phyloP scores from a whole-genome alignment of 192 early-diverging fungal species.

The Entomortierella parvispora region DNA sequence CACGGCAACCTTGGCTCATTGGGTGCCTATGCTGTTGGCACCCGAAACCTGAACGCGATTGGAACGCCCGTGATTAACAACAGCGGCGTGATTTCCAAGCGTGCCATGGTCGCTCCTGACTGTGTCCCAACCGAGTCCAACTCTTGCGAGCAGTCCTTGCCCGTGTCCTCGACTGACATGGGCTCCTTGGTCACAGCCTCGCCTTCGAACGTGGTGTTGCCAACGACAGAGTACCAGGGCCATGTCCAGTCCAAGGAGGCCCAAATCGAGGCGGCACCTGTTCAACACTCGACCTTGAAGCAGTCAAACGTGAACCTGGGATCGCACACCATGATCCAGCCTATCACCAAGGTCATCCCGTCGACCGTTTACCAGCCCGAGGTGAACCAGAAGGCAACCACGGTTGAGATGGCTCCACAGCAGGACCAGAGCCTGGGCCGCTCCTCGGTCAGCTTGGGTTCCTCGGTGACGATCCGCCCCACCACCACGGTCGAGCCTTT shows the following conservation, averaged over 20 bases:
- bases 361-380: slow-evolving; percentile 29
- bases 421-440: slow-evolving; percentile 11
- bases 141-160: slow-evolving; percentile 10
- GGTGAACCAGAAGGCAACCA: slow-evolving; percentile 31
- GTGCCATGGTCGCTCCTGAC: background rate
- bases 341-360: slow-evolving; percentile 26
- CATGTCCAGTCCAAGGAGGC: slow-evolving; percentile 19
- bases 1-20: background rate
- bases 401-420: slow-evolving; percentile 9
- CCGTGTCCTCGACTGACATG: slow-evolving; percentile 13
- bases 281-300: slow-evolving; percentile 5
- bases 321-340: slow-evolving; percentile 25
- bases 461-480: slow-evolving; percentile 28
- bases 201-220: slow-evolving; percentile 15
- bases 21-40: background rate
- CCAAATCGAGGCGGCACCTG: slow-evolving; percentile 15
- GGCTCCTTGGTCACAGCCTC: slow-evolving; percentile 19
- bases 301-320: slow-evolving; percentile 20
- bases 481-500: slow-evolving; percentile 30
- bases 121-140: slow-evolving; percentile 18
- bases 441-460: slow-evolving; percentile 25
- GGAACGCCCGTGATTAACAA: background rate
- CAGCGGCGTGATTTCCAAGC: background rate
- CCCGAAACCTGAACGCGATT: background rate
- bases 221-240: slow-evolving; percentile 37